phyloP scores from a whole-genome alignment of 345 rosid genomes.

The Salix caprea region DNA sequence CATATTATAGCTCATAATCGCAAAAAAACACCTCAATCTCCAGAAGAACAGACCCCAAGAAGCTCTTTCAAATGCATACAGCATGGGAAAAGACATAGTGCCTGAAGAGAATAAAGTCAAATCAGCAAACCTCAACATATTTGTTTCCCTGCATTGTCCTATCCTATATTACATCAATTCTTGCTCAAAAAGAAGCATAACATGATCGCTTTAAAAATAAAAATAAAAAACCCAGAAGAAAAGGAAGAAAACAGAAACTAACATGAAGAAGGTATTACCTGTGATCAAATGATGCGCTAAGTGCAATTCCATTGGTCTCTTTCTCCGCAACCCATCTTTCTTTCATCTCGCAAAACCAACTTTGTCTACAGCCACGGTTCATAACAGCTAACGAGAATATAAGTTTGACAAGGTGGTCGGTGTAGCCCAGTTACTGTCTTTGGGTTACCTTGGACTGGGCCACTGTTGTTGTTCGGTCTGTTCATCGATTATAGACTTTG shows the following conservation, averaged over 20 bases:
- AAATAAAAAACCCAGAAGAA: not conserved
- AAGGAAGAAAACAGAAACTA: not conserved
- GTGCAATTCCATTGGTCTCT: not conserved
- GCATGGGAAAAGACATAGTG: not conserved
- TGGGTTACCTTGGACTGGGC: not conserved
- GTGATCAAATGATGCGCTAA: not conserved
- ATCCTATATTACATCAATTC: not conserved
- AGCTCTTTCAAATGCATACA: not conserved
- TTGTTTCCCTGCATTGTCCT: not conserved
- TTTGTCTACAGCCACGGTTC: not conserved
- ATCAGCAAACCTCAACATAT: not conserved
- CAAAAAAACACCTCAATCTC: not conserved
- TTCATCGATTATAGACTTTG: not conserved
- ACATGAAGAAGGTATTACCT: not conserved
- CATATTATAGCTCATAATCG: not conserved
- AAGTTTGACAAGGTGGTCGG: not conserved
- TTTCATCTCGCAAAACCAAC: not conserved
- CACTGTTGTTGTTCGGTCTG: not conserved
- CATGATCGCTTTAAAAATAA: not conserved
- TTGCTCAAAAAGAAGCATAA: not conserved
- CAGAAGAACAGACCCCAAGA: not conserved
- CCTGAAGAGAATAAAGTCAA: not conserved
- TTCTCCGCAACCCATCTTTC: not conserved
- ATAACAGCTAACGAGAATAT: not conserved
- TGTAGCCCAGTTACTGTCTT: not conserved